phyloP scores from a whole-genome alignment of 305 asterid genomes.

The Lippia alba region DNA sequence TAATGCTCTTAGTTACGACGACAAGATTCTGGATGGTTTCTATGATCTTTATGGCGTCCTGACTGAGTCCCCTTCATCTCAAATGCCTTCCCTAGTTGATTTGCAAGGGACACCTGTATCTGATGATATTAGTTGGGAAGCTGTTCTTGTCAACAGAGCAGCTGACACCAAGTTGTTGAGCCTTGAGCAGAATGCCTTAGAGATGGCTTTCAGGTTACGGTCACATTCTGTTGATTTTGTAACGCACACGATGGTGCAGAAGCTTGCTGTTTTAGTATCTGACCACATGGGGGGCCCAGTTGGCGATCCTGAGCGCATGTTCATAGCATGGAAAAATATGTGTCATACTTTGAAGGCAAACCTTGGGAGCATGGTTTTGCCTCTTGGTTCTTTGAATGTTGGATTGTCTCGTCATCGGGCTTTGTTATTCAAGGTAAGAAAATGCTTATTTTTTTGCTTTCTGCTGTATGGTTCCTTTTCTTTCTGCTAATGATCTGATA shows the following conservation, averaged over 20 bases:
- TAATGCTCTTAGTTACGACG: slow-evolving; percentile 92
- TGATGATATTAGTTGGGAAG: slow-evolving; percentile 81
- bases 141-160: slow-evolving; percentile 78
- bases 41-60: slow-evolving; percentile 84
- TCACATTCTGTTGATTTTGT: slow-evolving; percentile 47
- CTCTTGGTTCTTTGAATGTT: slow-evolving; percentile 84
- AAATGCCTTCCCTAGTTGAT: slow-evolving; percentile 94
- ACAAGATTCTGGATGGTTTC: slow-evolving; percentile 95
- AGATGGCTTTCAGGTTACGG: slow-evolving; percentile 64
- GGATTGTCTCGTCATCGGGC: slow-evolving; percentile 99
- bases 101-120: slow-evolving; percentile 84
- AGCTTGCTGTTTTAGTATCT: slow-evolving; percentile 81
- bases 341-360: slow-evolving; percentile 60
- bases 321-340: slow-evolving; percentile 78
- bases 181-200: slow-evolving; percentile 76
- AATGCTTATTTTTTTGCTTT: slow-evolving; percentile 29
- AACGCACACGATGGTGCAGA: slow-evolving; percentile 58
- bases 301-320: slow-evolving; percentile 79
- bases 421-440: slow-evolving; percentile 80
- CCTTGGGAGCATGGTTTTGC: slow-evolving; percentile 91
- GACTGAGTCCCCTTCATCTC: slow-evolving; percentile 68
- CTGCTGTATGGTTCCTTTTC: slow-evolving; percentile 9
- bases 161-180: slow-evolving; percentile 76
- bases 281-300: slow-evolving; percentile 97
- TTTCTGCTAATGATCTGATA: slow-evolving; percentile 1